phyloP scores from a whole-genome alignment of 1,139 yeast genomes.

The Meyerozyma guilliermondii region DNA sequence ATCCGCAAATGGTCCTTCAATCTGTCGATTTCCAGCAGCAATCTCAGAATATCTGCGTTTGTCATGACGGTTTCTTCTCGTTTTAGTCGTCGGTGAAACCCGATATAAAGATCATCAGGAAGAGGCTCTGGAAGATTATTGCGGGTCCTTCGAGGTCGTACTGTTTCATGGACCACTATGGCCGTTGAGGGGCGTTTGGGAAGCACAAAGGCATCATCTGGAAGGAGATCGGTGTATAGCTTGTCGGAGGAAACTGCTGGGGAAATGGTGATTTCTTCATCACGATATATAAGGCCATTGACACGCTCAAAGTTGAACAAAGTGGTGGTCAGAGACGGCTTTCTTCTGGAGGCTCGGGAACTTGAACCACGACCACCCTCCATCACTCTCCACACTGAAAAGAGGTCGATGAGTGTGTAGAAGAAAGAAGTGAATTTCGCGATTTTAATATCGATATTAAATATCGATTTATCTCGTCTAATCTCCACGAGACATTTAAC shows the following conservation, averaged over 20 bases:
- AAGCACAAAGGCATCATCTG: background rate
- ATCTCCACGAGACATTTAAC: constrained; percentile 14
- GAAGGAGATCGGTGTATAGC: background rate
- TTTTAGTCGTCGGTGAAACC: constrained; percentile 59
- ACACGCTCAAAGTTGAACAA: constrained; percentile 30
- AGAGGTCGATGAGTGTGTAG: background rate
- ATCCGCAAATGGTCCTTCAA: constrained; percentile 40
- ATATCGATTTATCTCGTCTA: background rate
- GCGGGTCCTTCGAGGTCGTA: background rate
- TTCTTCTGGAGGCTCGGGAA: background rate
- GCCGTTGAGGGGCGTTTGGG: background rate
- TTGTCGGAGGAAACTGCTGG: background rate
- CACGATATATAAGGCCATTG: constrained; percentile 21
- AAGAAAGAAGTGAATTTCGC: background rate
- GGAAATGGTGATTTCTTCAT: constrained; percentile 8
- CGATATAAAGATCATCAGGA: constrained; percentile 37
- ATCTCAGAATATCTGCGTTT: constrained; percentile 49
- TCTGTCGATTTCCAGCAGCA: constrained; percentile 47
- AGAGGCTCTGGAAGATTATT: constrained; percentile 31
- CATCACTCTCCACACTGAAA: background rate
- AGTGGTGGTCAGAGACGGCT: constrained; percentile 2
- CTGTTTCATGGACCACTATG: background rate
- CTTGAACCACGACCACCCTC: background rate
- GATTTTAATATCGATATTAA: background rate
- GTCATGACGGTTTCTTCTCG: constrained; percentile 63